Base-by-base conservation (phyloP, 441 rosid genomes). In the Brassica balearica region DNA sequence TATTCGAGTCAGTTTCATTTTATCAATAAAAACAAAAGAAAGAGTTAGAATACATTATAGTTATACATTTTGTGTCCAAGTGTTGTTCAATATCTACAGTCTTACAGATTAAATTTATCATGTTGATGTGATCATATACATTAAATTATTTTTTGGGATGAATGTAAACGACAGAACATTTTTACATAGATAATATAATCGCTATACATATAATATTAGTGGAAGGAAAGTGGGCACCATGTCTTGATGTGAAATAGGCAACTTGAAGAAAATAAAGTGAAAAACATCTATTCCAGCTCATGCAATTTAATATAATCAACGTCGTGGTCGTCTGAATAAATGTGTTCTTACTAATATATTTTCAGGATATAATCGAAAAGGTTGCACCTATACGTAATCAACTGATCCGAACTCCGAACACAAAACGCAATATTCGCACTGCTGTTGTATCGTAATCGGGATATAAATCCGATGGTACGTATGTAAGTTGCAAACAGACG, bases 81-180 rank as follows among this genome's bases (percentile, higher is more conserved):
- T 17, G 55, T 8, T 17, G 5, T 51, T 32, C 69, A 65, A 32
- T 62, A 34, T 51, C 1, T 29, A 29, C 34, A 29, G 34, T 29
- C 34, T n/a, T 51, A 68, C 8, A 27, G 27, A 79, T 63, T 25
- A 73, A 79, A 17, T 23, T 36, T 69, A 63, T 62, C 71, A 68
- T 51, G 61, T 66, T 78, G 77, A 72, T 60, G 55, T 65, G 81
- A 72, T 0, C 68, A 66, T 58, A 20, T 19, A 59, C n/a, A 58
- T 51, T 20, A 25, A 65, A 67, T 9, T 43, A 66, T 59, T 14
- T 20, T 60, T 36, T 43, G 60, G 8, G 22, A 61, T 73, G 74
- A 79, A 73, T 79, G 82, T 73, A 74, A 73, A 68, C 17, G 73
- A 73, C 82, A 79, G 78, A 65, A 73, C 67, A 79, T 68, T 8